Base-by-base conservation (phyloP, 257 asterid genomes). In the Scutellaria minor region DNA sequence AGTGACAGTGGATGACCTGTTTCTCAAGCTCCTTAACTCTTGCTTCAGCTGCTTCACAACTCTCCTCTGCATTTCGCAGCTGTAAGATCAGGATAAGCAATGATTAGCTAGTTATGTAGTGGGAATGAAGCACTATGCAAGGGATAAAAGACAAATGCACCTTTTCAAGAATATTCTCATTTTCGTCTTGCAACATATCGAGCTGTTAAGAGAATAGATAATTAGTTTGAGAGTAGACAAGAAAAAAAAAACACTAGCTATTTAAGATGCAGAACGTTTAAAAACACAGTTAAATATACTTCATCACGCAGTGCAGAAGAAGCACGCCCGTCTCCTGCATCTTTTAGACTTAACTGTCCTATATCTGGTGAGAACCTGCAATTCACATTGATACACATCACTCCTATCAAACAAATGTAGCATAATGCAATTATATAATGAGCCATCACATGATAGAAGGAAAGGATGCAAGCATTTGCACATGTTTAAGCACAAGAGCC, bases 1-100 rank as follows among this genome's bases (percentile, higher is more conserved):
- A 74, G 54, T 70, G 51, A 56, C 42, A 74, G 72, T 41, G 51
- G 68, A 15, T 66, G 31, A 89, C 97, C 99, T 91, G 97, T 80
- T 89, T 94, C 86, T 94, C 99, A 75, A 94, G 96, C 86, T 94
- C 99, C 88, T 77, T 85, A 51, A 94, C 90, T 83, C 97, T 89
- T 77, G 97, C 92, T 83, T 91, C 96, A 72, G 95, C 88, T 73
- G 89, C 96, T 81, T 84, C 89, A 48, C 81, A 81, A 78, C 84
- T 82, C 76, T 86, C 90, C 80, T 94, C 95, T 48, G 95, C 93
- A 79, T 68, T 80, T 74, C 92, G 88, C 72, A 94, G 90, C 99
- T 94, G 93, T 59, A 66, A 71, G 65, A 70, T 64, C 76, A 68
- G 68, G 58, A 14, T 75, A 46, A 67, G 70, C 20, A 61, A 31